phyloP scores from a whole-genome alignment of 1,284 basidiomycete species.

The Papiliotrema laurentii region DNA sequence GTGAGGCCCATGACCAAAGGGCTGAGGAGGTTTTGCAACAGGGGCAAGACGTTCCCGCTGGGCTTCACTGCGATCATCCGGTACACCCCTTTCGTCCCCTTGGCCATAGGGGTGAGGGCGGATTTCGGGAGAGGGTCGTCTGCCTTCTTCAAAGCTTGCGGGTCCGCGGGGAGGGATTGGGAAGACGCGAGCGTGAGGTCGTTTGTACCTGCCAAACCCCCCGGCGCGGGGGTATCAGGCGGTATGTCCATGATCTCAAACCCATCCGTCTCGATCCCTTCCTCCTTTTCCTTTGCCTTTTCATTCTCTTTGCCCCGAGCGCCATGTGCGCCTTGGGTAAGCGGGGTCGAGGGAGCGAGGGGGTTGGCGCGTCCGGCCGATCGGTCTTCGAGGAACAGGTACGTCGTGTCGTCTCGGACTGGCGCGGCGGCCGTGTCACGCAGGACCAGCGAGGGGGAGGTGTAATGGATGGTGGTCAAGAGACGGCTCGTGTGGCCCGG shows the following conservation, averaged over 20 bases:
- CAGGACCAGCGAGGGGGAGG: slow-evolving; percentile 13
- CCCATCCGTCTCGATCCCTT: slow-evolving; percentile 20
- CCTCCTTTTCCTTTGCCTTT: background rate
- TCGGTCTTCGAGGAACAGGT: slow-evolving; percentile 9
- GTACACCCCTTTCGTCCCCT: slow-evolving; percentile 14
- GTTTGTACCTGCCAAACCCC: background rate
- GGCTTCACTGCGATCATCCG: slow-evolving; percentile 32
- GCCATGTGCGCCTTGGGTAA: background rate
- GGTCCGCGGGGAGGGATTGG: no score
- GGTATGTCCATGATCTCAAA: slow-evolving; percentile 30
- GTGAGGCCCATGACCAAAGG: slow-evolving; percentile 41
- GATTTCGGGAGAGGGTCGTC: background rate
- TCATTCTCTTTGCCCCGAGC: no score
- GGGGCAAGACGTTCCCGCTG: slow-evolving; percentile 22
- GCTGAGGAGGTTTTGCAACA: slow-evolving; percentile 37
- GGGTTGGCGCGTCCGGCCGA: no score
- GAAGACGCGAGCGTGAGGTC: no score
- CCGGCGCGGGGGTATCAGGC: background rate
- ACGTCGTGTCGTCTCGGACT: slow-evolving; percentile 3
- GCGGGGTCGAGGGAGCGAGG: slow-evolving; percentile 14
- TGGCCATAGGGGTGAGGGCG: background rate
- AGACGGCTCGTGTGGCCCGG: slow-evolving; percentile 12
- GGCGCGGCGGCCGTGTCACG: slow-evolving; percentile 6
- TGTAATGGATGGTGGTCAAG: slow-evolving; percentile 32
- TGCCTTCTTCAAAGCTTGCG: background rate